Evolutionary conservation across 2,329 filamentous ascomycete genomes (phyloP), one percentile per base, ranked within the genome.

Genomic region (Neurospora sp.): DNA sequence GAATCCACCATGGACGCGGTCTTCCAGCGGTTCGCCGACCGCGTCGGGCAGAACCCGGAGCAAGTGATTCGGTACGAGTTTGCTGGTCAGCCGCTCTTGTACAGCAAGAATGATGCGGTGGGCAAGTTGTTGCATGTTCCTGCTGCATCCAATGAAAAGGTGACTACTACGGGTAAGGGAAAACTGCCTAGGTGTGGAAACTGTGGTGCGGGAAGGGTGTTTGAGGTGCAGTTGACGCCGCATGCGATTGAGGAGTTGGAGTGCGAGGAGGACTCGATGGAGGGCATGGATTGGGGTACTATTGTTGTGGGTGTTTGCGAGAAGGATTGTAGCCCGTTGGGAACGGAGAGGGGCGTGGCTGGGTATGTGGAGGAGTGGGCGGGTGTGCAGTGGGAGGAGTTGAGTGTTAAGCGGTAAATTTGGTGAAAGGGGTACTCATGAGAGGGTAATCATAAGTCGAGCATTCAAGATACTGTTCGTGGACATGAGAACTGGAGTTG

Each of bases 281-380:
- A 97, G 83, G 96, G 94, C 0, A 99, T 99, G 96, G 96, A 99
- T 77, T 99, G 96, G 96, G 95, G 95, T 0, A 98, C 93, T 0
- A 86, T 99, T 9, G 88, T 99, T 70, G 83, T 98, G 43, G 93
- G 89, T 0, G 93, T 96, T 8, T 99, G 96, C 79, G 88, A 86
- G 73, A 87, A 82, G 77, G 93, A 98, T 79, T 98, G 96, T 78
- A 84, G 86, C 76, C 87, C 88, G 17, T 79, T 79, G 6, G 86
- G 86, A 0, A 84, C 88, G 7, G 79, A 80, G 13, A 82, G 85
- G 42, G 91, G 89, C 0, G 85, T 89, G 76, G 87, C 89, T 0
- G 92, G 90, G 1, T 98, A 96, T 80, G 77, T 93, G 19, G 96
- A 98, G 83, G 96, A 99, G 81, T 99, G 96, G 95, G 89, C 87